These are phyloP conservation scores for Amaranthus palmeri DNA, from an alignment of 148 eudicot genomes.

Conservation along the genomic window DNA sequence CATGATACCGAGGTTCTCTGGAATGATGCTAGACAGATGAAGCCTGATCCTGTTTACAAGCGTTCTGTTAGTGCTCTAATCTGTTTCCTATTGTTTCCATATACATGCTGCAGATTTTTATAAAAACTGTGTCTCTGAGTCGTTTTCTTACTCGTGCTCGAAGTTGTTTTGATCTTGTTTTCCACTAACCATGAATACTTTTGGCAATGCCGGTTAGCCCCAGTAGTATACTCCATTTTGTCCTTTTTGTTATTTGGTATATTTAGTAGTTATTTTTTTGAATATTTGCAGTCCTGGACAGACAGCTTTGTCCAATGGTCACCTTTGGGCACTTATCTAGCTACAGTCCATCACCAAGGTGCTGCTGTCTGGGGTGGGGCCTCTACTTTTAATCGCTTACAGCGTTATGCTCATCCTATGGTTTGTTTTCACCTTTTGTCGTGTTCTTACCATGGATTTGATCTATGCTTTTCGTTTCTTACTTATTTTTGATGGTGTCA, in stretches of 20 bases:
- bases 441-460: background rate
- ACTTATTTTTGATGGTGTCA: constrained; percentile 12
- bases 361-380: constrained; percentile 99
- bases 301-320: constrained; percentile 98
- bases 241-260: background rate
- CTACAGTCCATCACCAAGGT: constrained; percentile 90
- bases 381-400: constrained; percentile 57
- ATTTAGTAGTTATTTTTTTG: background rate
- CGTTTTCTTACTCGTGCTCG: background rate
- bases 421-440: constrained; percentile 28
- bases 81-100: background rate
- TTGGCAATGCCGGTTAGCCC: background rate
- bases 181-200: background rate
- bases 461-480: background rate
- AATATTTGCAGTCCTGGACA: constrained; percentile 62
- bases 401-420: constrained; percentile 89
- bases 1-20: constrained; percentile 83
- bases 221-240: background rate
- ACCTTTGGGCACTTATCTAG: constrained; percentile 87
- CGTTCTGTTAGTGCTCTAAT: constrained; percentile 50
- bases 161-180: background rate
- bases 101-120: background rate
- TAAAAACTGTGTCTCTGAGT: background rate
- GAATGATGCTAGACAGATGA: constrained; percentile 95
- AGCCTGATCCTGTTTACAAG: constrained; percentile 83